Conservation (phyloP, 2,329 filamentous ascomycete genomes). For the Trichocomaceae sp. region DNA sequence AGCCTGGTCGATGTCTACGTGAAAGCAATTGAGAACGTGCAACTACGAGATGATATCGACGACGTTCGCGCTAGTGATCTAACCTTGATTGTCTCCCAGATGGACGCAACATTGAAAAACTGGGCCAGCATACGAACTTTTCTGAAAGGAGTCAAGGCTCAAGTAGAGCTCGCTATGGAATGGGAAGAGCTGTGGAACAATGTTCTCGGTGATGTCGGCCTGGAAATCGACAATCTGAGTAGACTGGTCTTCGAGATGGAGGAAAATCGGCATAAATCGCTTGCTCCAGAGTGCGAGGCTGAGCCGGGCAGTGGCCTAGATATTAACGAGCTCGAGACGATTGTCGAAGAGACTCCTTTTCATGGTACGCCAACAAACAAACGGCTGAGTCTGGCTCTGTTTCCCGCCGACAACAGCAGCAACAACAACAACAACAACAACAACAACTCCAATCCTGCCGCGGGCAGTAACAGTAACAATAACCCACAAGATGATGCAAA, state of each 20-base stretch:
- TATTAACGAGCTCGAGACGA: constrained; percentile 84
- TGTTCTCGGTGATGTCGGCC: constrained; percentile 86
- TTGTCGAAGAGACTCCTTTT: constrained; percentile 75
- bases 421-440: constrained; percentile 29
- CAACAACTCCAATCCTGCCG: constrained; percentile 37
- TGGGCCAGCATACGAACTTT: constrained; percentile 77
- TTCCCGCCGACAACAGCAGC: constrained; percentile 30
- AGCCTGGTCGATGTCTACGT: constrained; percentile 88
- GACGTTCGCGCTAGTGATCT: constrained; percentile 66
- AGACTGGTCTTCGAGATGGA: constrained; percentile 95
- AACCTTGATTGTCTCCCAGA: constrained; percentile 70
- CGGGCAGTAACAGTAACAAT: constrained; percentile 30
- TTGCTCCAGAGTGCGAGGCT: constrained; percentile 55
- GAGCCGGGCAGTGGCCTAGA: constrained; percentile 53
- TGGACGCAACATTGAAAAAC: constrained; percentile 77
- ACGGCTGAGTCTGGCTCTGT: constrained; percentile 59
- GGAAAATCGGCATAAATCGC: constrained; percentile 75
- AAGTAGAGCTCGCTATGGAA: constrained; percentile 96
- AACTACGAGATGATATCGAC: constrained; percentile 68
- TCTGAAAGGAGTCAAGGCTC: constrained; percentile 71
- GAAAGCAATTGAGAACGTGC: constrained; percentile 84
- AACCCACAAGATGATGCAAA: constrained; percentile 72
- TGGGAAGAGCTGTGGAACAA: constrained; percentile 97
- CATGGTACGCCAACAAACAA: constrained; percentile 51
- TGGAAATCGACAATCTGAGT: constrained; percentile 73